Evolutionary conservation across 2,329 filamentous ascomycete genomes (phyloP).

Genomic region (Penicillium vulpinum): DNA sequence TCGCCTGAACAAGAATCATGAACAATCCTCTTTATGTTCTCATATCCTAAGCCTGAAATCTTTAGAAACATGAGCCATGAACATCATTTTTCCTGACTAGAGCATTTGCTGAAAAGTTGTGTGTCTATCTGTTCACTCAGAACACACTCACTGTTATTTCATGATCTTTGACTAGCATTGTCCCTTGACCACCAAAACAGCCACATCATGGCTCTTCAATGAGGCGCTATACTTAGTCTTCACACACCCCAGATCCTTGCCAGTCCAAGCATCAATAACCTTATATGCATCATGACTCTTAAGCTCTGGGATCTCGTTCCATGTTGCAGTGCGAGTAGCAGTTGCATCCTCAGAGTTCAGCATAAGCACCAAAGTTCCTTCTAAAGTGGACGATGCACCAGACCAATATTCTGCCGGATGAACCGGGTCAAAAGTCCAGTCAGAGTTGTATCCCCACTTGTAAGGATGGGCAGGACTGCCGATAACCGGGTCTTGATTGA

Average conservation of each 20-base stretch:
- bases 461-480: conserved; percentile 48
- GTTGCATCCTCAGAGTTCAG: conserved; percentile 30
- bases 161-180: conserved; percentile 2
- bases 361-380: conserved; percentile 35
- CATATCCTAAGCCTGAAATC: not conserved
- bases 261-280: conserved; percentile 34
- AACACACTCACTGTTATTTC: not conserved
- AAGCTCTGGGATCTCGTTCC: conserved; percentile 35
- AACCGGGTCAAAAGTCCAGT: conserved; percentile 35
- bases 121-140: not conserved
- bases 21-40: not conserved
- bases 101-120: too few relatives aligned
- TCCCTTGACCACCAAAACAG: conserved; percentile 30
- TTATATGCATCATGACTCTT: conserved; percentile 16
- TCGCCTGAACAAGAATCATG: not conserved
- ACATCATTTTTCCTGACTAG: not conserved
- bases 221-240: conserved; percentile 23
- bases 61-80: too few relatives aligned
- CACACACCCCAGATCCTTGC: conserved; percentile 33
- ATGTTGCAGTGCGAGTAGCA: conserved; percentile 28
- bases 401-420: conserved; percentile 42
- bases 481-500: conserved; percentile 50
- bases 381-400: conserved; percentile 29
- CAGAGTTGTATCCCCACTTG: conserved; percentile 38
- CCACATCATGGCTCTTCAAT: conserved; percentile 32